A percentile compares a stretch with the other conserved stretches of the same genome.
Evolutionary conservation across 164 flowering plant genomes (phyloP).

Genomic region (Liquidambar formosana): DNA sequence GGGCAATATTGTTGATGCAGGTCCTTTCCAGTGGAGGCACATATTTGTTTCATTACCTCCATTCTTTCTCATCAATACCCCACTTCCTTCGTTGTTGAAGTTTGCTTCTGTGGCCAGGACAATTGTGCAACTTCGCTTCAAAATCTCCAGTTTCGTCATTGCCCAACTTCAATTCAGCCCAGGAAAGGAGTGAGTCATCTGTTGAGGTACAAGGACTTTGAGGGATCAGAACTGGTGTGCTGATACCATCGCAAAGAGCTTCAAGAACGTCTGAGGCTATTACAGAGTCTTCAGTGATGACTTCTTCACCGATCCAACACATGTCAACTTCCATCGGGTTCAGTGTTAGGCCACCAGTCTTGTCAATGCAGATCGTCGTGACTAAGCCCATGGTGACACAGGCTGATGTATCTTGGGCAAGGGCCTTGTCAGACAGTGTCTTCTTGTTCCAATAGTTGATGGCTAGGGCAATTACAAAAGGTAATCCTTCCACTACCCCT

Average conservation of each 20-base stretch:
- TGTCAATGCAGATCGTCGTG: constrained; percentile 17
- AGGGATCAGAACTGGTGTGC: not conserved
- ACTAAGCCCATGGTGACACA: constrained; percentile 14
- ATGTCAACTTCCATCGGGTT: constrained; percentile 7
- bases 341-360: constrained; percentile 10
- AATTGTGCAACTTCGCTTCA: not conserved
- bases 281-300: constrained; percentile 1
- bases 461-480: constrained; percentile 14
- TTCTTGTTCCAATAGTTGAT: constrained; percentile 6
- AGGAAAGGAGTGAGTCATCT: constrained; percentile 1
- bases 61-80: constrained; percentile 14
- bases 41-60: not conserved
- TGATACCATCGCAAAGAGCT: constrained; percentile 13
- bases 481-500: constrained; percentile 17
- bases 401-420: not conserved
- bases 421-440: constrained; percentile 10
- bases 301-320: constrained; percentile 12
- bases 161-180: not conserved
- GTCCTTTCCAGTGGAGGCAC: constrained; percentile 21
- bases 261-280: constrained; percentile 13
- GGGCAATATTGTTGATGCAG: constrained; percentile 7
- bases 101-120: not conserved
- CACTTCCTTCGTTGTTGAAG: not conserved
- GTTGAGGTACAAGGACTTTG: not conserved
- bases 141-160: not conserved